A percentile compares a stretch with the other conserved stretches of the same genome.
Evolutionary conservation across 2,329 filamentous ascomycete genomes (phyloP).

Genomic region (Pyrenophora graminea): DNA sequence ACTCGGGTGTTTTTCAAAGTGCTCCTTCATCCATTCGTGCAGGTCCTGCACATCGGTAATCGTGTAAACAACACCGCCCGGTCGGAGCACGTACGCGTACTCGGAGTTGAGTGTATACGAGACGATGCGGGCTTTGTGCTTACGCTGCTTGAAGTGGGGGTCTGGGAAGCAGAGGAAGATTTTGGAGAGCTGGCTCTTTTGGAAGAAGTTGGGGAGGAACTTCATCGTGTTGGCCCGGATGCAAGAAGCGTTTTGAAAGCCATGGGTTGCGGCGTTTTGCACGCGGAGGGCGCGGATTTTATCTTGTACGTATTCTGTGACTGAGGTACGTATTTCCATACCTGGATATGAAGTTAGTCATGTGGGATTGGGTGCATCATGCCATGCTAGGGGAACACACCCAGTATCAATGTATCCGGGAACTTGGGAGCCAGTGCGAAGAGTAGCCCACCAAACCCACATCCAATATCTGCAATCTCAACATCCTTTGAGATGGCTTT

Average conservation of each 20-base stretch:
- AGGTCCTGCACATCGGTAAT: conserved; percentile 97
- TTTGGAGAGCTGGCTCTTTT: conserved; percentile 76
- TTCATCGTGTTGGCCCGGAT: conserved; percentile 98
- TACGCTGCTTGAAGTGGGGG: conserved; percentile 95
- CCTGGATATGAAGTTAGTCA: conserved; percentile 55
- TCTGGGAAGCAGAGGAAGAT: conserved; percentile 99
- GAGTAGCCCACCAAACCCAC: conserved; percentile 89
- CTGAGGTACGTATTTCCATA: conserved; percentile 88
- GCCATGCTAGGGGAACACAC: conserved; percentile 52
- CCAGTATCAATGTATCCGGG: conserved; percentile 81
- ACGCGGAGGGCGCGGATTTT: conserved; percentile 79
- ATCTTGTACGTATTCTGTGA: conserved; percentile 88
- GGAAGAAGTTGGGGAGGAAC: conserved; percentile 98
- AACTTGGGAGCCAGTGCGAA: conserved; percentile 82
- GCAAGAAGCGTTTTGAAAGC: conserved; percentile 86
- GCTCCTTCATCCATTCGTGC: conserved; percentile 88
- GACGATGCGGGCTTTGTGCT: conserved; percentile 96
- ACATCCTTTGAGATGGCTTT: conserved; percentile 67
- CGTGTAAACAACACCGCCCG: conserved; percentile 88
- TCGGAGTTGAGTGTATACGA: conserved; percentile 86
- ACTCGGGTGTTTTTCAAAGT: conserved; percentile 76
- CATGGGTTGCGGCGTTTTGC: conserved; percentile 58
- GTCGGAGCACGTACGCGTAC: conserved; percentile 84
- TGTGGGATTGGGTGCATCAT: not conserved
- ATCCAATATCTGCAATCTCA: conserved; percentile 95